phyloP scores from a whole-genome alignment of 108 stramenopile species.

The Skeletonema menzelii region DNA sequence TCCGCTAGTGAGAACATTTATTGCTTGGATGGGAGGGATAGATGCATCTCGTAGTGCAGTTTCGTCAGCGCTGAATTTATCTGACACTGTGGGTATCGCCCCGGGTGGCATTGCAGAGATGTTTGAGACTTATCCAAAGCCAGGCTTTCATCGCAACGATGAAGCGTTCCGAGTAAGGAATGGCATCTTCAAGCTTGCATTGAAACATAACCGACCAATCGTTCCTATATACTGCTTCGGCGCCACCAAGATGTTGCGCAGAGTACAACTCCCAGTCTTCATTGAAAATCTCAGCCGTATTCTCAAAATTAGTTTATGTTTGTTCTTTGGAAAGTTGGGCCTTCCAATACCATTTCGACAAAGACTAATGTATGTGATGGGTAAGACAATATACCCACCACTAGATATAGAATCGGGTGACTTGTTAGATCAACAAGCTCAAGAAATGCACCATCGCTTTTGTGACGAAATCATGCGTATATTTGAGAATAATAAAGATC shows the following conservation, averaged over 20 bases:
- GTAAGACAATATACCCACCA: slow-evolving; percentile 68
- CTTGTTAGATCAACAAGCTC: slow-evolving; percentile 51
- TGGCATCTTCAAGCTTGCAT: slow-evolving; percentile 86
- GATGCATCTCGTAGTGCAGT: slow-evolving; percentile 73
- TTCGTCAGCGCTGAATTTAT: slow-evolving; percentile 42
- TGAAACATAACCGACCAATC: slow-evolving; percentile 78
- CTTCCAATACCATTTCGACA: slow-evolving; percentile 85
- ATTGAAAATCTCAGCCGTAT: slow-evolving; percentile 76
- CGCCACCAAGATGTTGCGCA: slow-evolving; percentile 82
- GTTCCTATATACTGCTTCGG: slow-evolving; percentile 92
- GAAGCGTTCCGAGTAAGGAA: slow-evolving; percentile 76
- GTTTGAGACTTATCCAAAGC: slow-evolving; percentile 87
- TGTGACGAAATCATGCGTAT: slow-evolving; percentile 74
- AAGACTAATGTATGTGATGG: slow-evolving; percentile 76
- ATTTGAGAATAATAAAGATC: slow-evolving; percentile 87
- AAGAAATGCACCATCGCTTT: slow-evolving; percentile 81
- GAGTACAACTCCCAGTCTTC: slow-evolving; percentile 73
- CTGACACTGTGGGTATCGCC: slow-evolving; percentile 61
- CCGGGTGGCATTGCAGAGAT: slow-evolving; percentile 96
- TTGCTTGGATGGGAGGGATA: slow-evolving; percentile 64
- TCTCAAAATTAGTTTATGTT: slow-evolving; percentile 64
- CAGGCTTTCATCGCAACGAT: slow-evolving; percentile 64
- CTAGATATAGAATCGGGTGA: background rate
- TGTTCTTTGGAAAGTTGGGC: slow-evolving; percentile 71
- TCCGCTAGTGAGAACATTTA: slow-evolving; percentile 74